A percentile compares a stretch with the other conserved stretches of the same genome.
phyloP scores from a whole-genome alignment of 176 grass and related monocot genomes.

The Guadua angustifolia region DNA sequence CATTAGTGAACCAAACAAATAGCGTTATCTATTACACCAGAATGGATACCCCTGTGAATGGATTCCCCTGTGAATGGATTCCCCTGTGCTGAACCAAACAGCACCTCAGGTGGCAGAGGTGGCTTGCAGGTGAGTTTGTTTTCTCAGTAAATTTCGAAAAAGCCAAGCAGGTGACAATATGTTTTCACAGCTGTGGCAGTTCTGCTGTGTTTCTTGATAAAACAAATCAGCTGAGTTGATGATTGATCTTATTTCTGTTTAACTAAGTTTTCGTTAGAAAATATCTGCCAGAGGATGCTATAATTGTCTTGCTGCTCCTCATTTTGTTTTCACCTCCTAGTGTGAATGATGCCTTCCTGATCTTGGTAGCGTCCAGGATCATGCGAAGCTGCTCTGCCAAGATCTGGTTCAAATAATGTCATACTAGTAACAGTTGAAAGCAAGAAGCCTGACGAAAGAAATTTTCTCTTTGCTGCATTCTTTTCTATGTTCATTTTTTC shows the following conservation, averaged over 20 bases:
- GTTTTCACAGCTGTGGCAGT: conserved; percentile 8
- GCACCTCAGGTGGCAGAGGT: conserved; percentile 63
- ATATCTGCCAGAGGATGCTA: conserved; percentile 10
- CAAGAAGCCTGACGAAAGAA: conserved; percentile 62
- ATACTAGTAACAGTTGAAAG: conserved; percentile 61
- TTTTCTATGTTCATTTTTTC: conserved; percentile 54
- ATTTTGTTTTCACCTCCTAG: too few species aligned
- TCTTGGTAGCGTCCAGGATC: conserved; percentile 62
- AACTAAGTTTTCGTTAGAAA: background rate
- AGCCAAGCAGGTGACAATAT: background rate
- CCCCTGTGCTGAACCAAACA: too few species aligned
- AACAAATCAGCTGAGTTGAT: background rate
- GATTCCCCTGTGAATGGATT: too few species aligned
- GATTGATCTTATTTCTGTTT: conserved; percentile 19
- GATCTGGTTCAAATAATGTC: conserved; percentile 55
- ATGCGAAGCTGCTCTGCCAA: conserved; percentile 67
- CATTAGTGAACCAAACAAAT: too few species aligned
- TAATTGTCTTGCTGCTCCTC: conserved; percentile 2
- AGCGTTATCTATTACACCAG: too few species aligned
- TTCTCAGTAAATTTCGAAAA: background rate
- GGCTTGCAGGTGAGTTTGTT: conserved; percentile 62
- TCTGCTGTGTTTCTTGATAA: background rate
- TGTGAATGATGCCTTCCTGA: conserved; percentile 62
- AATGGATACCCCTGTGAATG: too few species aligned
- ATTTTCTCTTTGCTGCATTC: conserved; percentile 52